phyloP scores from a whole-genome alignment of 352 stramenopile genomes.

The Blastocystis sp. region DNA sequence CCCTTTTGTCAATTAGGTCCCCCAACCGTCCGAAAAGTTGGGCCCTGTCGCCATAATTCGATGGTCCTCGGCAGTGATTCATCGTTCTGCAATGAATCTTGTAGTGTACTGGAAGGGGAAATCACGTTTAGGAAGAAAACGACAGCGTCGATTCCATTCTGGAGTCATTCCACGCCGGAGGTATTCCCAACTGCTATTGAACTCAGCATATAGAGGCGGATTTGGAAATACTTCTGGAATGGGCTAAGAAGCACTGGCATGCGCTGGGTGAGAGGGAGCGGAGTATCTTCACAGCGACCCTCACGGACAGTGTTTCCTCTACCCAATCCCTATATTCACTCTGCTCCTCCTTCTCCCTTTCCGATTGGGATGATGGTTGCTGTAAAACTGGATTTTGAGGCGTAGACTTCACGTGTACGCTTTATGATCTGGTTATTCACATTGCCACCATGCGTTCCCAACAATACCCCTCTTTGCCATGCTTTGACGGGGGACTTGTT shows the following conservation, averaged over 20 bases:
- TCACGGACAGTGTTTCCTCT: background rate
- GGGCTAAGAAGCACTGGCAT: constrained; percentile 30
- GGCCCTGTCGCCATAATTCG: too few relatives aligned
- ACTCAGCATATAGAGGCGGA: too few relatives aligned
- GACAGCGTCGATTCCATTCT: too few relatives aligned
- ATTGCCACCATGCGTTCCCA: background rate
- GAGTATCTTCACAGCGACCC: background rate
- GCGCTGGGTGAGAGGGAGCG: background rate
- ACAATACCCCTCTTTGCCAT: background rate
- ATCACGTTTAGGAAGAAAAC: too few relatives aligned
- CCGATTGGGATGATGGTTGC: background rate
- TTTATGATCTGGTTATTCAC: constrained; percentile 8
- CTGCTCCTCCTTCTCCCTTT: background rate
- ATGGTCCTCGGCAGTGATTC: too few relatives aligned
- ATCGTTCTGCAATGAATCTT: too few relatives aligned
- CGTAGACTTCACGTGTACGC: background rate
- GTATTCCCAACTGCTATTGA: too few relatives aligned
- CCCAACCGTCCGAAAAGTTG: too few relatives aligned
- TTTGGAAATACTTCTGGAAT: background rate
- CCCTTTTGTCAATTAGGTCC: too few relatives aligned
- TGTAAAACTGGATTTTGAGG: background rate
- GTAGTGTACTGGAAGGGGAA: too few relatives aligned
- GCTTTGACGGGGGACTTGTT: background rate
- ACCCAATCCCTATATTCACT: background rate
- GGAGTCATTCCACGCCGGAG: too few relatives aligned